These are phyloP conservation scores for Ophiocordyceps unilateralis DNA, from an alignment of 2,329 filamentous ascomycete species.

Conservation along the genomic window DNA sequence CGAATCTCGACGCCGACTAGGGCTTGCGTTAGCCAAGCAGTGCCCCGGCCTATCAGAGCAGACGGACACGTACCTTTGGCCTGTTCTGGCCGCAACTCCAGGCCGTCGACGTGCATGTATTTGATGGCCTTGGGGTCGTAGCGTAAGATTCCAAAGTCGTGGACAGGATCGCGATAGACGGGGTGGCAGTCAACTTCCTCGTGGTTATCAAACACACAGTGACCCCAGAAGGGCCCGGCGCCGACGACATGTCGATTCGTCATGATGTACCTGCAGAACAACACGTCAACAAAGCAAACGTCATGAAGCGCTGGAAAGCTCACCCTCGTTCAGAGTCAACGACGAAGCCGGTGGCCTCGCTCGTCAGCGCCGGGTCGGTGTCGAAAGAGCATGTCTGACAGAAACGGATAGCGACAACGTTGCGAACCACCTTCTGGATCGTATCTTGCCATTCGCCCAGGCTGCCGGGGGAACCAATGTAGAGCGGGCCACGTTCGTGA, in stretches of 20 bases:
- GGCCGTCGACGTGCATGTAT: constrained; percentile 78
- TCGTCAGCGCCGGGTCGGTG: constrained; percentile 84
- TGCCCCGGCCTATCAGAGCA: not conserved
- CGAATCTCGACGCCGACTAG: constrained; percentile 84
- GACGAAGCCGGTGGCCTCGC: constrained; percentile 93
- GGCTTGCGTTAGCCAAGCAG: constrained; percentile 1
- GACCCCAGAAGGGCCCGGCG: constrained; percentile 91
- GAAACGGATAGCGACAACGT: constrained; percentile 97
- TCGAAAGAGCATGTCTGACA: constrained; percentile 97
- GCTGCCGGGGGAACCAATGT: constrained; percentile 20
- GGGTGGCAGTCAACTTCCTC: constrained; percentile 92
- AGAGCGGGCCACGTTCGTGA: constrained; percentile 15
- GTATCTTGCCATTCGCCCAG: constrained; percentile 77
- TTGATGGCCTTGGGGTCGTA: constrained; percentile 95
- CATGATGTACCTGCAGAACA: constrained; percentile 47
- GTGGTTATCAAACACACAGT: constrained; percentile 97
- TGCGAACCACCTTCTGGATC: constrained; percentile 83
- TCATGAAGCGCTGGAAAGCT: not conserved
- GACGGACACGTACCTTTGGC: constrained; percentile 39
- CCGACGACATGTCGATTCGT: constrained; percentile 90
- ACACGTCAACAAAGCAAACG: not conserved
- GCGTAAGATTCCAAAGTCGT: constrained; percentile 93
- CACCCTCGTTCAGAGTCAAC: constrained; percentile 81
- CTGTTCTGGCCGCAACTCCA: constrained; percentile 69
- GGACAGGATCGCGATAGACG: constrained; percentile 93